phyloP scores from a whole-genome alignment of 177 flowering plant genomes.

The Tripterygium wilfordii region DNA sequence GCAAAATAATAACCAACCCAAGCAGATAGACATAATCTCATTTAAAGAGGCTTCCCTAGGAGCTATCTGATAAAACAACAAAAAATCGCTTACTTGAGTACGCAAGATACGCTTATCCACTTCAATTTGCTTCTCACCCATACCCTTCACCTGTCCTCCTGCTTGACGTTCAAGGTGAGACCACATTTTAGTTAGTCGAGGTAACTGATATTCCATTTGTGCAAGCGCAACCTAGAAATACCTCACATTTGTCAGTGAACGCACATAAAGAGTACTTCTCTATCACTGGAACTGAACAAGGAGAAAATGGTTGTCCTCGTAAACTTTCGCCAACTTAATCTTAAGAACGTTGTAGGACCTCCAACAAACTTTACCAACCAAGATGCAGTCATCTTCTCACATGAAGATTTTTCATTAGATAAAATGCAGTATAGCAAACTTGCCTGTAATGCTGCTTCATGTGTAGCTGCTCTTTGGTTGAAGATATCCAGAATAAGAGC shows the following conservation, averaged over 20 bases:
- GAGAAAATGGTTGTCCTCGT: too few species aligned
- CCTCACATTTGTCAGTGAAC: slow-evolving; percentile 2
- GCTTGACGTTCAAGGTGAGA: slow-evolving; percentile 98
- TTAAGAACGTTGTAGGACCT: background rate
- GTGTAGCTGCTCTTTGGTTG: slow-evolving; percentile 97
- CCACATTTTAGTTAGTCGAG: slow-evolving; percentile 97
- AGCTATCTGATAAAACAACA: too few species aligned
- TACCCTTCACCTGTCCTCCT: slow-evolving; percentile 94
- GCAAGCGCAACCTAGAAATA: slow-evolving; percentile 77
- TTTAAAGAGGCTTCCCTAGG: too few species aligned
- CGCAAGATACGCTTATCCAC: slow-evolving; percentile 97
- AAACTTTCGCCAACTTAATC: too few species aligned
- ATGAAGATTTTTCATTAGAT: background rate
- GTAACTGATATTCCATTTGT: slow-evolving; percentile 95
- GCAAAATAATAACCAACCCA: too few species aligned
- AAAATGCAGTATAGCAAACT: background rate
- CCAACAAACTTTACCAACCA: too few species aligned
- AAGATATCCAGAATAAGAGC: slow-evolving; percentile 94
- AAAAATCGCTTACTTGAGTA: slow-evolving; percentile 56
- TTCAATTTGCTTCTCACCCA: slow-evolving; percentile 99
- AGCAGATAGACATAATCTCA: too few species aligned
- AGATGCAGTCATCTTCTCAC: background rate
- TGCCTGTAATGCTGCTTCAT: slow-evolving; percentile 95
- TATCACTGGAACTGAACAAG: too few species aligned
- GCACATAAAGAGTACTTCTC: too few species aligned